Evolutionary conservation across 805 yeast species (phyloP).

Genomic region (Metschnikowia shivogae): DNA sequence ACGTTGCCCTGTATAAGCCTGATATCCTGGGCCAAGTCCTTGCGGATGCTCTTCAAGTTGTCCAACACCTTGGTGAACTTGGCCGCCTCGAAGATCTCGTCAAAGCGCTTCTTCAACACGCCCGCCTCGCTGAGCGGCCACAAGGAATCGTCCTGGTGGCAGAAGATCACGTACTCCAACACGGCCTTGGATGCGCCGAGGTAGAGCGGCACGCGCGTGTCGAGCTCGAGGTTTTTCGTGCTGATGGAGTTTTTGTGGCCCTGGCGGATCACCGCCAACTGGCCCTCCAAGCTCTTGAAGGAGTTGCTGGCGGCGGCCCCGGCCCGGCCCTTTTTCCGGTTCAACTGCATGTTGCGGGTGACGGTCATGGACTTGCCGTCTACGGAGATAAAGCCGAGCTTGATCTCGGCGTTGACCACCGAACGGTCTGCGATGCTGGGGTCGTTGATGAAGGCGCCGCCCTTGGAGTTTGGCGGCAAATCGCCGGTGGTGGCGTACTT

Average conservation of each 20-base stretch:
- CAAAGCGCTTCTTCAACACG: conserved; percentile 82
- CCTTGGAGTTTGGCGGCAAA: conserved; percentile 91
- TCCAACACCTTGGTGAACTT: conserved; percentile 90
- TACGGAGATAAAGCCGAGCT: conserved; percentile 74
- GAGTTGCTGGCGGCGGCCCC: conserved; percentile 38
- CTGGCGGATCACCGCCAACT: conserved; percentile 58
- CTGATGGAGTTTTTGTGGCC: conserved; percentile 74
- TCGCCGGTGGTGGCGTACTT: conserved; percentile 94
- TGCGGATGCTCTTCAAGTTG: conserved; percentile 65
- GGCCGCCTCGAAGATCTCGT: conserved; percentile 93
- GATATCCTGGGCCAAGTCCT: conserved; percentile 72
- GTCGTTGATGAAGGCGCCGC: conserved; percentile 95
- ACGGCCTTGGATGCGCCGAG: conserved; percentile 88
- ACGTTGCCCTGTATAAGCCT: conserved; percentile 75
- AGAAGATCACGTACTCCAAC: conserved; percentile 87
- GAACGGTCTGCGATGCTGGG: conserved; percentile 75
- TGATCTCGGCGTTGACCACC: conserved; percentile 85
- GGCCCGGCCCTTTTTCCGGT: conserved; percentile 44
- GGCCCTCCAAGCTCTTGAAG: conserved; percentile 90
- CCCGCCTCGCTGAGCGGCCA: conserved; percentile 98
- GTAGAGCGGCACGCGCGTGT: conserved; percentile 71
- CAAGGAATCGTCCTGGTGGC: conserved; percentile 94
- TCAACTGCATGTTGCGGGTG: conserved; percentile 77
- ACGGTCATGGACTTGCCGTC: conserved; percentile 77
- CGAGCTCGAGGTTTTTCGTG: conserved; percentile 80